Evolutionary conservation across 2,329 filamentous ascomycete species (phyloP), one percentile per base, ranked within the genome.

Genomic region (Penicillium concentricum): DNA sequence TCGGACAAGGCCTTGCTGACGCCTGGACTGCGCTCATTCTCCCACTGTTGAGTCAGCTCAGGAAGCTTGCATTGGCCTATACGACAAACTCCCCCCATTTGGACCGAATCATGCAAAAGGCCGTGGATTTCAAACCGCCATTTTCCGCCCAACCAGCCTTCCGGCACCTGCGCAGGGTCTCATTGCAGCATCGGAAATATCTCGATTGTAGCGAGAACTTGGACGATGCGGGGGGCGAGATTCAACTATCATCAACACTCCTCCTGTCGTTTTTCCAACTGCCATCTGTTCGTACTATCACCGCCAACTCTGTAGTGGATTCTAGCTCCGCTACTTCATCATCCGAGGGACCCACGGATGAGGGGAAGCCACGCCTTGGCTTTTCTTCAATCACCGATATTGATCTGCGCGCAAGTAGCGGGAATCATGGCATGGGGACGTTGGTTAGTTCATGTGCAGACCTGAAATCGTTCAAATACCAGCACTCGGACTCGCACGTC

Each of bases 381-480:
- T 41, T 57, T 22, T 69, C 67, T 1, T 57, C 57, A 1, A 61
- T 70, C 15, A 60, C 61, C 2, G 62, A 69, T 5, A 69, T 72
- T 4, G 64, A 64, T 8, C 48, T 71, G 12, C 63, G 59, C 4
- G 48, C 59, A 8, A 72, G 69, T 55, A 70, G 65, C 32, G 69
- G 65, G 2, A 59, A 62, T 3, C 49, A 61, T 3, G 69, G 69
- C 10, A 69, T 72, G 63, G 52, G 61, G 16, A 51, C 37, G 1
- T 30, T 71, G 22, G 51, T 71, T 10, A 44, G 58, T 2, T 61
- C 61, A 3, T 71, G 69, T 53, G 45, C 63, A 8, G 54, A 60
- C 1, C 51, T 72, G 16, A 60, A 56, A 4, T 67, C 67, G 0
- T 70, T 72, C 54, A 71, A 70, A 47, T 70, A 72, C 28, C 69